Conservation (phyloP, 768 basidiomycete genomes). For the Boletus rubescentipes region DNA sequence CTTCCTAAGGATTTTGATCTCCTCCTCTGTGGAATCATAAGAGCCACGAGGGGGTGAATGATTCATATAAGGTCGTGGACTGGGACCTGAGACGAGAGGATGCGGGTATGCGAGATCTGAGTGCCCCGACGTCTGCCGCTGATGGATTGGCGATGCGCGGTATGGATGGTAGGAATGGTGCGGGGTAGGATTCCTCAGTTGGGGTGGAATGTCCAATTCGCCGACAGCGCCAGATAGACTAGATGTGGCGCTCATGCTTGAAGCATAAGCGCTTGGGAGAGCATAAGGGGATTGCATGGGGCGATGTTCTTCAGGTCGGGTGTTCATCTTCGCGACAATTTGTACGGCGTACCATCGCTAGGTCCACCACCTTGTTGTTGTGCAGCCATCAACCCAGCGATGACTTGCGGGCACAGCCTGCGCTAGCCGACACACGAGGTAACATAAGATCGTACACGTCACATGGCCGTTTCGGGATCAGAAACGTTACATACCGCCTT, state of each 20-base stretch:
- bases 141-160: conserved; percentile 22
- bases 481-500: conserved; percentile 26
- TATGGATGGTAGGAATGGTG: conserved; percentile 29
- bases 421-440: conserved; percentile 30
- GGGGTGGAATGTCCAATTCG: conserved; percentile 43
- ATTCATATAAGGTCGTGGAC: conserved; percentile 18
- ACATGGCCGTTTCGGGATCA: conserved; percentile 30
- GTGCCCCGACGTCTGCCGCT: conserved; percentile 23
- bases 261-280: conserved; percentile 37
- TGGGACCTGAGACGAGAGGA: conserved; percentile 14
- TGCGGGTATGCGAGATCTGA: conserved; percentile 22
- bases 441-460: conserved; percentile 29
- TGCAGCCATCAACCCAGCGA: conserved; percentile 28
- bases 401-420: conserved; percentile 27
- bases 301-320: conserved; percentile 39
- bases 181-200: conserved; percentile 29
- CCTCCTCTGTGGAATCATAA: conserved; percentile 41
- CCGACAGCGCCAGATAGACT: conserved; percentile 66
- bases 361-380: conserved; percentile 25
- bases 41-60: conserved; percentile 19
- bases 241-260: conserved; percentile 45
- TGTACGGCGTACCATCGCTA: conserved; percentile 28
- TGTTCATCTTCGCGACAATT: conserved; percentile 31
- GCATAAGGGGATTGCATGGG: conserved; percentile 31
- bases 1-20: conserved; percentile 54